Evolutionary conservation across 257 asterid species (phyloP), one percentile per base, ranked within the genome.

Genomic region (Primulina eburnea): DNA sequence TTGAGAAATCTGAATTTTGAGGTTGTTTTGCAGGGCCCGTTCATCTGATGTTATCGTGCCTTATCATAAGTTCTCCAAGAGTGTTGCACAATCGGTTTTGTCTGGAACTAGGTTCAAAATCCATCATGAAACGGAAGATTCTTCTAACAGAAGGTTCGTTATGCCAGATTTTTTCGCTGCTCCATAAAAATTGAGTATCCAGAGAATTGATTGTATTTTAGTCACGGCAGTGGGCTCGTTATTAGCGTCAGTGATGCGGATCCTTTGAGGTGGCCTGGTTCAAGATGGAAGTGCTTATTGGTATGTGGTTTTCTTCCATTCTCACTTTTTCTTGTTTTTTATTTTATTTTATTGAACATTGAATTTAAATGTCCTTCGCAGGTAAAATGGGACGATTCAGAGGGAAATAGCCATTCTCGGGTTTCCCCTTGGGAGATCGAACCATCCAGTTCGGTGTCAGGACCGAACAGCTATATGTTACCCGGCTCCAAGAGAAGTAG

Each of bases 371-470:
- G 53, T 64, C 62, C 70, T 61, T n/a, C 72, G 72, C 90, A 94
- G 99, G 98, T 94, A 55, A 82, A 96, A 76, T 91, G 97, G 99
- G 99, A 94, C 73, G 96, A 89, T 76, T 70, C 84, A 82, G 98
- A 89, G 76, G 83, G 78, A 21, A 80, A 84, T 71, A 84, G 87
- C 32, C 83, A 83, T n/a, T 85, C 82, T 69, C 81, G 99, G 81
- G 96, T 94, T 35, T 94, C 99, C 35, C 99, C 99, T 18, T 94
- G 99, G 99, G 99, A 94, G 81, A 84, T 94, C 75, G 97, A 91
- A 80, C 88, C 82, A 61, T 76, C 87, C 40, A 81, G 97, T 72
- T 71, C 88, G 2, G 57, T 79, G 64, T 81, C 93, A 34, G 96
- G 94, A 66, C 71, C 88, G 64, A 77, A 83, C 86, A 80, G 82